Evolutionary conservation across 1,284 basidiomycete genomes (phyloP), one percentile per base, ranked within the genome.

Genomic region (Cystobasidium slooffiae): DNA sequence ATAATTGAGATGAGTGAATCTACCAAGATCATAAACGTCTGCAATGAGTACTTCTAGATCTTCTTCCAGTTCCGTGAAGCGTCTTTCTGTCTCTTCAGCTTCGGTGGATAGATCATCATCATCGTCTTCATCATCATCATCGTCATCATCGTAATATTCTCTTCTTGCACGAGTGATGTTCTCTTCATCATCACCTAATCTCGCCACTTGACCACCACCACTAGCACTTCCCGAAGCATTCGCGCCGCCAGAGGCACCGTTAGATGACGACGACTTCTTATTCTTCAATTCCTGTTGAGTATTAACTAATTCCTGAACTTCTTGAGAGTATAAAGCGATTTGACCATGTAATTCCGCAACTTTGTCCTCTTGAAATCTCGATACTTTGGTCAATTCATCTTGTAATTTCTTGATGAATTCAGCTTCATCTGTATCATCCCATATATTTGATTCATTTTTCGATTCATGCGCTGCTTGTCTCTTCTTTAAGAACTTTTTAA

Each of bases 1-100:
- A 72, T 96, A 82, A 93, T 81, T 80, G 44, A 80, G 75, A 52
- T 80, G 78, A 0, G 79, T 79, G 75, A 81, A 81, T 59, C 80
- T 78, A 12, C 96, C 95, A 39, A 99, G 87, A 83, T 99, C 97
- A 82, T 99, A 97, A 8, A 99, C 96, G 80, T 99, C 97, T 2
- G 97, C 96, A 37, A 99, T 96, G 70, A 99, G 88, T 59, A 89
- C 91, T 0, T 96, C 95, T 37, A 99, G 92, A 81, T 97, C 93
- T 81, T 97, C 95, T 83, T 99, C 95, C 44, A 99, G 86, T 56
- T 88, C 88, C 76, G 91, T 88, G 82, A 97, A 99, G 51, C 90
- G 87, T 77, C 94, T 93, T 81, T 98, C 95, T 31, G 92, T 87
- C 20, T 88, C 88, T 49, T 80, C 80, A 22, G 79, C 79, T 39